Conservation (phyloP, 139 green algal genomes). For the Diplosphaera chodatii region DNA sequence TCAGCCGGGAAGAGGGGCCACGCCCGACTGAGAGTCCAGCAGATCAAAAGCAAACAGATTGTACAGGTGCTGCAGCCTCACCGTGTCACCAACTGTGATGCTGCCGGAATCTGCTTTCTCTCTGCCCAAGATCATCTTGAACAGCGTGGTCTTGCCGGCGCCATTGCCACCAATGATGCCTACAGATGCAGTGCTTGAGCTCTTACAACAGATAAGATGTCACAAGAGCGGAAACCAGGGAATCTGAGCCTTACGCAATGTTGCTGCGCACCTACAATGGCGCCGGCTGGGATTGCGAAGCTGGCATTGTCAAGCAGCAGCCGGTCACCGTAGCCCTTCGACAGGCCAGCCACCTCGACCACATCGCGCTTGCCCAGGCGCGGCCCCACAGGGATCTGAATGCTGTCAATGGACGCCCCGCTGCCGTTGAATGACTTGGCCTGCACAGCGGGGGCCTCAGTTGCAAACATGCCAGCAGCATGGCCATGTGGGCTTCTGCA, state of each 20-base stretch:
- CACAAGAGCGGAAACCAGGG: too few species aligned
- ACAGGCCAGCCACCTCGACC: constrained; percentile 30
- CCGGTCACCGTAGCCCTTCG: constrained; percentile 21
- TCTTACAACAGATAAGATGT: too few species aligned
- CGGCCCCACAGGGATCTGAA: constrained; percentile 34
- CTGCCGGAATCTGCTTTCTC: constrained; percentile 44
- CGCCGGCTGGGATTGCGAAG: constrained; percentile 52
- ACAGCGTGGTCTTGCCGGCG: constrained; percentile 77
- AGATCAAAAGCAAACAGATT: too few species aligned
- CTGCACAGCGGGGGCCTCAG: too few species aligned
- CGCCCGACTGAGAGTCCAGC: too few species aligned
- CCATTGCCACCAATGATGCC: constrained; percentile 78
- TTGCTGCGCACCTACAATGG: constrained; percentile 39
- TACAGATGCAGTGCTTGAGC: constrained; percentile 4
- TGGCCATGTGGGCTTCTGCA: too few species aligned
- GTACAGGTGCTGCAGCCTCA: too few species aligned
- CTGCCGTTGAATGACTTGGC: too few species aligned
- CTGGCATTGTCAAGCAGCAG: constrained; percentile 49
- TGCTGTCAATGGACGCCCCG: background rate
- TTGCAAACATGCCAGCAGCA: too few species aligned
- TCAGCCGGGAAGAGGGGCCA: too few species aligned
- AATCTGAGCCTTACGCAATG: too few species aligned
- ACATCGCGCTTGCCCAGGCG: constrained; percentile 64
- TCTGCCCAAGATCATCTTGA: constrained; percentile 76
- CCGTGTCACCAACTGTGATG: constrained; percentile 57